Percentiles rank a stretch among this genome's conserved stretches.
These are phyloP conservation scores for Paragyromitra xinjiangensis DNA, from an alignment of 495 filamentous ascomycete genomes.

Conservation along the genomic window DNA sequence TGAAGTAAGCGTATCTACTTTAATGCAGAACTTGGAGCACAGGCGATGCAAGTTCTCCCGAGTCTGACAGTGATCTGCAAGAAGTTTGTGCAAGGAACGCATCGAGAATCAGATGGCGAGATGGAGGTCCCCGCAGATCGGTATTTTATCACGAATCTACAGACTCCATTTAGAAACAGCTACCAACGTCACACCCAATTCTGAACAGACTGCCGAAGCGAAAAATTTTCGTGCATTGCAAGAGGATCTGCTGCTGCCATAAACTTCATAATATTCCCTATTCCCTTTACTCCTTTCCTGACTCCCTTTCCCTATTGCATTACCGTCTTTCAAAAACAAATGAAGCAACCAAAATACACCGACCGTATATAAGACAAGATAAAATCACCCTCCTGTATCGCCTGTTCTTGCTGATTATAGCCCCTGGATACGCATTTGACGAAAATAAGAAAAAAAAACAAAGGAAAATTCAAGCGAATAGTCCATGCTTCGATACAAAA, in stretches of 20 bases:
- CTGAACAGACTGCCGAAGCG: background rate
- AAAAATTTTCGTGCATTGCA: slow-evolving; percentile 20
- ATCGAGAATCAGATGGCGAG: slow-evolving; percentile 17
- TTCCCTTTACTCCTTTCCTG: slow-evolving; percentile 30
- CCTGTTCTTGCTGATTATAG: slow-evolving; percentile 1
- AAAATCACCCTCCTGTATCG: slow-evolving; percentile 8
- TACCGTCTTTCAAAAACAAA: slow-evolving; percentile 16
- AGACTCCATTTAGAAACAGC: background rate
- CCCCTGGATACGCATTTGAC: background rate
- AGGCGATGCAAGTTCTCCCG: slow-evolving; percentile 2
- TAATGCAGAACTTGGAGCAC: background rate
- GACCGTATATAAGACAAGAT: slow-evolving; percentile 30
- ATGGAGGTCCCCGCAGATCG: slow-evolving; percentile 24
- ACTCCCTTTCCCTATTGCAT: slow-evolving; percentile 19
- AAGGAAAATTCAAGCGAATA: slow-evolving; percentile 6
- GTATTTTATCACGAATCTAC: slow-evolving; percentile 20
- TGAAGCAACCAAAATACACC: slow-evolving; percentile 36
- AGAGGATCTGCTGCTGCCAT: slow-evolving; percentile 9
- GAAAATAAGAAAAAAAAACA: slow-evolving; percentile 17
- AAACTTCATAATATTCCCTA: slow-evolving; percentile 22
- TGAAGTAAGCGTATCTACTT: background rate
- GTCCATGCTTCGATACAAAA: background rate
- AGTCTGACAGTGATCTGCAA: background rate
- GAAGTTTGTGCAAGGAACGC: background rate
- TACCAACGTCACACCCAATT: background rate